Evolutionary conservation across 805 yeast genomes (phyloP), one percentile per base, ranked within the genome.

Genomic region (Cyberlindnera samutprakarnensis): DNA sequence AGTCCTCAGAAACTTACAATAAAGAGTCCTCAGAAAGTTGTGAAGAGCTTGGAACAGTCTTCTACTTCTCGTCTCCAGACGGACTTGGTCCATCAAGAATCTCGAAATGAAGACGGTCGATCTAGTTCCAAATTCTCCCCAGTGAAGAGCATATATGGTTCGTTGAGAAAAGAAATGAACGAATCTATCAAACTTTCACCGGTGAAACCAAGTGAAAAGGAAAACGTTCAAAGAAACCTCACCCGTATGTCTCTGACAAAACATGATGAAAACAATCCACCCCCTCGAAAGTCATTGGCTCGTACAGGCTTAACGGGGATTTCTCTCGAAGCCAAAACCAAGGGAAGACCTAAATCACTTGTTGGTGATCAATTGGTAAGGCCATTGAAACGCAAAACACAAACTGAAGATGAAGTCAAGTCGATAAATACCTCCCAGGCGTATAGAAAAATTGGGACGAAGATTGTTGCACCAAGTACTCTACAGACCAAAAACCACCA

Each of bases 131-230:
- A 37, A 20, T 46, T 51, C 27, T 46, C 56, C 2, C 56, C 56
- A 10, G 54, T 49, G 11, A 46, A 43, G 27, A 49, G 53, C 17
- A 41, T 48, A 8, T 51, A 49, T 34, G 51, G 53, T 2, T 35
- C 40, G 6, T 21, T 51, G 24, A 46, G 53, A 36, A 32, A 27
- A 11, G 47, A 51, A 23, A 36, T 51, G 52, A 47, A 46, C 21
- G 37, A 36, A 15, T 13, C 41, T 2, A 25, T 39, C 6, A 25
- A 16, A 3, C 16, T 30, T 11, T 37, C 47, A 5, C 42, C 44
- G 9, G 23, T 18, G 7, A 31, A 35, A 15, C 11, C 16, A 14
- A 27, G 16, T 29, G 30, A 19, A 14, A 28, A 18, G 11, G 14
- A 6, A 4, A 25, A 5, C 36, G 33, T 17, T 42, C 46, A 12